Conservation (phyloP, 208 protist genomes). For the Leishmania tarentolae region DNA sequence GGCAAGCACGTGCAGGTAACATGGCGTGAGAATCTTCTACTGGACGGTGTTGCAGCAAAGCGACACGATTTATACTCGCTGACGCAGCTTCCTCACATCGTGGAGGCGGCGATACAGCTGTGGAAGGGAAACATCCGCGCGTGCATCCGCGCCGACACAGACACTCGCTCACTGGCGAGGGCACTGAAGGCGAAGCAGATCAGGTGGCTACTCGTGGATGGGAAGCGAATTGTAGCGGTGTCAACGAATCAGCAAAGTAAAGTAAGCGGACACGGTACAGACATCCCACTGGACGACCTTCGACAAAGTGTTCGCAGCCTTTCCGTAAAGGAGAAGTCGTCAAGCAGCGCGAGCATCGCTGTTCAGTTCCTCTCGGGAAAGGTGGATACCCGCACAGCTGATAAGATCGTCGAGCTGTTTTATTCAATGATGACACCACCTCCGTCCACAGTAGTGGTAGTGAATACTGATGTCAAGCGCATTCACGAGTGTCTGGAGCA, state of each 20-base stretch:
- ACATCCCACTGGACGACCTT: conserved; percentile 43
- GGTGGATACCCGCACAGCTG: conserved; percentile 10
- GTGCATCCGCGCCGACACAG: conserved; percentile 51
- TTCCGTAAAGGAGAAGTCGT: conserved; percentile 23
- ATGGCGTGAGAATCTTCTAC: conserved; percentile 35
- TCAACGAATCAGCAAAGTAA: conserved; percentile 47
- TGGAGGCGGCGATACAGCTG: conserved; percentile 58
- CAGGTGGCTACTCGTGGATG: conserved; percentile 50
- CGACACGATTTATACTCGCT: conserved; percentile 58
- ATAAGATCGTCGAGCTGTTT: conserved; percentile 43
- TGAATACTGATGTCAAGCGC: conserved; percentile 26
- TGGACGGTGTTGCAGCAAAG: conserved; percentile 61
- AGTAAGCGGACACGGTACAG: conserved; percentile 11
- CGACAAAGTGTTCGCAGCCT: conserved; percentile 38
- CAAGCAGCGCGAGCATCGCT: neutral
- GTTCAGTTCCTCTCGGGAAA: conserved; percentile 22
- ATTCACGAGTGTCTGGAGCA: conserved; percentile 46
- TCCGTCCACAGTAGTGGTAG: conserved; percentile 41
- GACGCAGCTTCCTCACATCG: conserved; percentile 32
- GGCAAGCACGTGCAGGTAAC: conserved; percentile 50
- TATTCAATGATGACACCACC: conserved; percentile 26
- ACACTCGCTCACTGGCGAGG: conserved; percentile 40
- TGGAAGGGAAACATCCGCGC: conserved; percentile 73
- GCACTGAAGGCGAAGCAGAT: conserved; percentile 51
- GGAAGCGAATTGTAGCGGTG: conserved; percentile 38